Percentiles rank a stretch among this genome's conserved stretches.
These are phyloP conservation scores for Candida sonorensis DNA, from an alignment of 805 yeast genomes.

Conservation along the genomic window DNA sequence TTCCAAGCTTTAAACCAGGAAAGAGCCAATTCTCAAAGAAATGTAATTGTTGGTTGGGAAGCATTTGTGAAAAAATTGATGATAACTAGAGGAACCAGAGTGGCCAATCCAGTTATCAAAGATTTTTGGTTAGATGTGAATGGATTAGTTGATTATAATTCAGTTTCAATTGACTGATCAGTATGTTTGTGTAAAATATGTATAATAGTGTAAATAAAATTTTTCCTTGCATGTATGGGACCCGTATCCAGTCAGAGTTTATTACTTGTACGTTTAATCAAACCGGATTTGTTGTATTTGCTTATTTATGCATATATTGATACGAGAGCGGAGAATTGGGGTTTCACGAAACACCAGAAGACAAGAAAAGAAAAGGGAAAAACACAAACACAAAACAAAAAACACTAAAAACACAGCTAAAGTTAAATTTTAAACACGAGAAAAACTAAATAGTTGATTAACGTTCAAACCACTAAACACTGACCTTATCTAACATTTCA, in stretches of 20 bases:
- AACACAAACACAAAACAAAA: too few species aligned
- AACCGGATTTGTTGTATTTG: too few species aligned
- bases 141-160: conserved; percentile 40
- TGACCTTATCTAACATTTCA: conserved; percentile 32
- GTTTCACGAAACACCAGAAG: too few species aligned
- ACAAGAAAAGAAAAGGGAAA: too few species aligned
- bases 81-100: conserved; percentile 60
- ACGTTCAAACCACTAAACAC: background rate
- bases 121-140: conserved; percentile 61
- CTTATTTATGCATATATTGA: too few species aligned
- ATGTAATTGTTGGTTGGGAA: conserved; percentile 28
- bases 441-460: background rate
- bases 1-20: conserved; percentile 23
- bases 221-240: too few species aligned
- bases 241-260: too few species aligned
- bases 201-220: too few species aligned
- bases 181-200: too few species aligned
- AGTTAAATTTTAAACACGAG: too few species aligned
- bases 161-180: background rate
- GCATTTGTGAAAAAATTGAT: conserved; percentile 47
- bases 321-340: too few species aligned
- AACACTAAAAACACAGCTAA: background rate
- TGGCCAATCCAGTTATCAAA: conserved; percentile 47
- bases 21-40: conserved; percentile 17
- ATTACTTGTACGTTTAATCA: too few species aligned